Evolutionary conservation across 176 grass and related monocot genomes (phyloP), one percentile per base, ranked within the genome.

Genomic region (Oryza meridionalis): DNA sequence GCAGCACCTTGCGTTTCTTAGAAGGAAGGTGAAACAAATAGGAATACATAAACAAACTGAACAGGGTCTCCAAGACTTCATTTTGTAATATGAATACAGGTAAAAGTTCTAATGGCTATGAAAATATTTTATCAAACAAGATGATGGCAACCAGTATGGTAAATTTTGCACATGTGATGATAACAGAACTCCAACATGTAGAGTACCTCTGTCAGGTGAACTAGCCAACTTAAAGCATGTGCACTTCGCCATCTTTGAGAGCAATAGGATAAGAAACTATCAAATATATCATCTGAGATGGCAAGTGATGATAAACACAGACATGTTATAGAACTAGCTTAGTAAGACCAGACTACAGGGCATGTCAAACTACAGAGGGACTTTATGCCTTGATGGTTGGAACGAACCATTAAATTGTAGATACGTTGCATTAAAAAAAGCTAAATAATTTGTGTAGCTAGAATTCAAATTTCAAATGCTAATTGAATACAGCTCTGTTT

Each of bases 121-220:
- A 50, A 65, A 27, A 21, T 47, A 65, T 49, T 67, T 66, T 66
- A 21, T 29, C 21, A 35, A 65, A 47, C 12, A 83, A 35, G 62
- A n/a, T 24, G 2, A 43, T 44, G 35, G 66, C 7, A 74, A 66
- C 32, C 65, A 40, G 5, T 53, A 72, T 31, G 24, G 51, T 25
- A 62, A 37, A 62, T 72, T 59, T 55, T 25, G 66, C 49, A 31
- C 47, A 49, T 69, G 63, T 83, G 81, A 9, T 64, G 13, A 26
- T 35, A 46, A 37, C 53, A 46, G 21, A 64, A 65, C 70, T 82
- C 29, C 15, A 32, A 22, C 21, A 83, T 74, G 25, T 15, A 44
- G 46, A 61, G 37, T 82, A 64, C 53, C 65, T 35, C 21, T 9
- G 32, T 35, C 40, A 74, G 70, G 51, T 29, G 11, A 72, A 32